Conservation (phyloP, 2,329 filamentous ascomycete genomes). For the Fusarium neocosmosporiellum region DNA sequence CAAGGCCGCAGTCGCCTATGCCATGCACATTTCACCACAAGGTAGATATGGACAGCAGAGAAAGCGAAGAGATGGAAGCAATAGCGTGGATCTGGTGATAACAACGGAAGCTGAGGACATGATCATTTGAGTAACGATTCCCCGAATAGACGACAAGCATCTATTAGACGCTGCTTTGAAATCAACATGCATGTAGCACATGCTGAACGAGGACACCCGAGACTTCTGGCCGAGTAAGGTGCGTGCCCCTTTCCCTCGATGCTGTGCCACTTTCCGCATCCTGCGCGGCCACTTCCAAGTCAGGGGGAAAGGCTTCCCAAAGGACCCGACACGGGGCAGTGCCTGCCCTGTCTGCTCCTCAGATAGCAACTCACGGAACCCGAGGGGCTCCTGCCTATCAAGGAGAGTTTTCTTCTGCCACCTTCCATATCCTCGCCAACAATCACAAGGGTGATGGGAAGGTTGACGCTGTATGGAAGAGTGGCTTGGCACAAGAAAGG, state of each 20-base stretch:
- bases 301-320: background rate
- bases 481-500: background rate
- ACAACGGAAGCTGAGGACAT: background rate
- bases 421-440: background rate
- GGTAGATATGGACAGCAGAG: background rate
- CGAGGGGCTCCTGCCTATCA: background rate
- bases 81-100: background rate
- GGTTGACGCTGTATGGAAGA: background rate
- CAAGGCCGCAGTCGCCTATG: constrained; percentile 11
- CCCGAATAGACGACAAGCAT: constrained; percentile 11
- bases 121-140: background rate
- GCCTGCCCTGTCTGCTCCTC: background rate
- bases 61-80: background rate
- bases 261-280: background rate
- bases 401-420: background rate
- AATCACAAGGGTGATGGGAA: background rate
- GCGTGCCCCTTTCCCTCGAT: background rate
- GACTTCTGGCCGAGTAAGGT: background rate
- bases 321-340: background rate
- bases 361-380: background rate
- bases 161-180: background rate
- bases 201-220: background rate
- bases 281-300: background rate
- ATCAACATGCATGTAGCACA: background rate
- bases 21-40: background rate